phyloP scores from a whole-genome alignment of 2,329 filamentous ascomycete species.

The Ophiostoma sp. region DNA sequence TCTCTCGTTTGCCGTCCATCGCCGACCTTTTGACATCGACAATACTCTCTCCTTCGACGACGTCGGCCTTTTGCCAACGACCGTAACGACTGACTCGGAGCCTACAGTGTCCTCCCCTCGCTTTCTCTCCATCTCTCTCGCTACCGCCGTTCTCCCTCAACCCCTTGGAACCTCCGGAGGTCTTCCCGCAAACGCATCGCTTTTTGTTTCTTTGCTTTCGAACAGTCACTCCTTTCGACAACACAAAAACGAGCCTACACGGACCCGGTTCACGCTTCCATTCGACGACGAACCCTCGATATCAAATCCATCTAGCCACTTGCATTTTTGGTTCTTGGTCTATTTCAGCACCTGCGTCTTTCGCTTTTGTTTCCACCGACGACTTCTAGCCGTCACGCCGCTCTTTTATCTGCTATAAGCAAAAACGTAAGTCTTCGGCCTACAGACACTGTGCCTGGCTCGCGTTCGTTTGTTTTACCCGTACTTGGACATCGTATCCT shows the following conservation, averaged over 20 bases:
- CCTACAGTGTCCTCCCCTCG: conserved; percentile 25
- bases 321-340: conserved; percentile 9
- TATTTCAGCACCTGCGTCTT: background rate
- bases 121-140: conserved; percentile 15
- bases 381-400: conserved; percentile 13
- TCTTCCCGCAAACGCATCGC: conserved; percentile 23
- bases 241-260: background rate
- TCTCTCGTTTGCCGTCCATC: conserved; percentile 25
- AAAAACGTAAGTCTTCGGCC: background rate
- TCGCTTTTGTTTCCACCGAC: background rate
- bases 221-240: conserved; percentile 12
- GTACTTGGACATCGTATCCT: background rate
- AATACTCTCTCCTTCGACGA: conserved; percentile 27
- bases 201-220: conserved; percentile 19
- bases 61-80: conserved; percentile 28
- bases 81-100: conserved; percentile 30
- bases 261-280: background rate
- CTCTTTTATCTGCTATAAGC: conserved; percentile 13
- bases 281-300: conserved; percentile 15
- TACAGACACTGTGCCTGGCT: too few relatives aligned
- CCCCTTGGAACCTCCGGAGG: conserved; percentile 29
- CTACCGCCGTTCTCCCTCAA: conserved; percentile 13
- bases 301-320: background rate
- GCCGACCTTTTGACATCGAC: conserved; percentile 30
- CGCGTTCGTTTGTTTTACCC: too few relatives aligned